A percentile compares a stretch with the other conserved stretches of the same genome.
Evolutionary conservation across 2,329 filamentous ascomycete species (phyloP).

Genomic region (Paraconiothyrium sp.): DNA sequence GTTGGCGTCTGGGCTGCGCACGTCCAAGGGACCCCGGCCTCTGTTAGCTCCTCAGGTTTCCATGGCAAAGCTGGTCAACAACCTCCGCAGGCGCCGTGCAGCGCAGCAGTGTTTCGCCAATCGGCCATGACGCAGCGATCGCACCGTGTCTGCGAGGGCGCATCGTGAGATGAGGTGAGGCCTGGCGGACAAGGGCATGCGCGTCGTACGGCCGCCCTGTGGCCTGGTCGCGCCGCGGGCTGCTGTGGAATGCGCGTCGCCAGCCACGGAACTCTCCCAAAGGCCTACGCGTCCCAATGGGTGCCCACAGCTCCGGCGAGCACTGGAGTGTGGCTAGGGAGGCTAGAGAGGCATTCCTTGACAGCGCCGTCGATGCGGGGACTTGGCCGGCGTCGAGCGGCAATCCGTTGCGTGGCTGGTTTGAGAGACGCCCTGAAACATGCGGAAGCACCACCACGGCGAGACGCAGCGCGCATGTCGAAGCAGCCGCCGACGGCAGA

Average conservation of each 20-base stretch:
- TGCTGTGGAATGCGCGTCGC: conserved; percentile 13
- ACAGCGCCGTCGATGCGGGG: conserved; percentile 14
- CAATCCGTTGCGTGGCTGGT: conserved; percentile 23
- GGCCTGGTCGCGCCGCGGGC: conserved; percentile 7
- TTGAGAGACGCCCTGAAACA: conserved; percentile 26
- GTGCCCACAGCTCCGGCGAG: conserved; percentile 10
- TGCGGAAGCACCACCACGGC: conserved; percentile 10
- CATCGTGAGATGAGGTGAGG: conserved; percentile 13
- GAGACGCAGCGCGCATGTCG: conserved; percentile 8
- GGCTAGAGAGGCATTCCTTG: conserved; percentile 18
- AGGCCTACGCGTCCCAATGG: conserved; percentile 19
- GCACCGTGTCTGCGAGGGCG: background rate
- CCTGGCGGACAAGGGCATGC: conserved; percentile 1
- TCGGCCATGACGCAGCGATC: conserved; percentile 4
- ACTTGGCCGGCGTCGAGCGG: conserved; percentile 14
- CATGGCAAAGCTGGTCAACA: conserved; percentile 20
- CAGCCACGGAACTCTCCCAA: background rate
- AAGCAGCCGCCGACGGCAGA: conserved; percentile 8
- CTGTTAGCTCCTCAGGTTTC: conserved; percentile 16
- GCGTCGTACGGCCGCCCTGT: conserved; percentile 8
- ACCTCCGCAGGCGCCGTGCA: background rate
- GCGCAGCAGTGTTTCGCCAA: background rate
- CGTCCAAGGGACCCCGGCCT: conserved; percentile 5
- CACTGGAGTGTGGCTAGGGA: conserved; percentile 17
- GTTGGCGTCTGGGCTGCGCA: conserved; percentile 9